Base-by-base conservation (phyloP, 2,329 filamentous ascomycete species). In the Hypoxylon sp. region DNA sequence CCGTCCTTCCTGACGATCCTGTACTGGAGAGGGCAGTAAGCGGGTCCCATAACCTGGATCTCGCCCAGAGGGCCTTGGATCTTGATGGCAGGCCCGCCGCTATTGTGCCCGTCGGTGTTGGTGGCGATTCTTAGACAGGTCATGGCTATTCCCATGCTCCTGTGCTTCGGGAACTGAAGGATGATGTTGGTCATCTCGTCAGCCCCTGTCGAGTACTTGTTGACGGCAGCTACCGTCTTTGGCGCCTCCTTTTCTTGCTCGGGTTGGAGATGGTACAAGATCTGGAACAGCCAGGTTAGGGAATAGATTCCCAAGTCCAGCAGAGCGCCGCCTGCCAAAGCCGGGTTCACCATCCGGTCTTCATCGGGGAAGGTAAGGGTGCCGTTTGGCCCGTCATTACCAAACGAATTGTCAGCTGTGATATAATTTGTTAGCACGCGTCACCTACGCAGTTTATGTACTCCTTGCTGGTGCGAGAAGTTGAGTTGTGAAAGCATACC, bases 241-340 rank as follows among this genome's bases (percentile, higher is more conserved):
- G 93, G 93, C 0, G 85, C 75, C 77, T 92, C 86, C 71, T 93
- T 91, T 56, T 86, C 81, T 22, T 85, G 84, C 69, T 89, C 83
- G 1, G 89, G 84, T 74, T 94, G 91, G 2, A 91, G 87, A 77
- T 93, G 92, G 80, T 97, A 97, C 26, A 97, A 85, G 45, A 90
- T 91, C 80, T 97, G 93, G 84, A 95, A 96, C 51, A 96, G 86
- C 93, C 93, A 97, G 30, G 93, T 96, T 66, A 97, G 80, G 48
- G 92, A 88, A 81, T 97, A 97, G 78, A 97, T 91, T 65, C 93
- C 93, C 61, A 97, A 83, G 78, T 97, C 93, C 52, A 97, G 85
- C 57, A 96, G 81, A 1, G 90, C 91, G 55, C 93, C 93, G 28
- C 93, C 93, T 0, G 93, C 93, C 45, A 97, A 84, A 73, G 94